Evolutionary conservation across 495 filamentous ascomycete genomes (phyloP), one percentile per base, ranked within the genome.

Genomic region (Mytilinidion resinicola): DNA sequence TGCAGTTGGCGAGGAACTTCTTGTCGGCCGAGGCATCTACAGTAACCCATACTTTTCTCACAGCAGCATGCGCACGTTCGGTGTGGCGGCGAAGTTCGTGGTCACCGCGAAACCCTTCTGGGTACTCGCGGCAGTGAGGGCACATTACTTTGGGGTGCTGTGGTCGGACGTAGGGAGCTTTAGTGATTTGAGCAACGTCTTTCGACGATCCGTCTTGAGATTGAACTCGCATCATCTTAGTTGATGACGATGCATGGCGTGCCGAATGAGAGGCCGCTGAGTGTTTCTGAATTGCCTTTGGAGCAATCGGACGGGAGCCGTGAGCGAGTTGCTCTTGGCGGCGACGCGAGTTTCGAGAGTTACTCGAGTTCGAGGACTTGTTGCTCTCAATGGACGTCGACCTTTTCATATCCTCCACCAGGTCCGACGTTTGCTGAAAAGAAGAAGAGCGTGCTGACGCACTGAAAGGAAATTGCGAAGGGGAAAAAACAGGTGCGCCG

Each of bases 11-110:
- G 6, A 97, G 79, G 60, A 89, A 85, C 5, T 71, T 78, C 64
- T 80, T 75, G 51, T 78, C 77, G 0, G 76, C 66, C 4, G 81
- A 82, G 67, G 64, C 79, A 73, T 88, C 83, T n/a, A 84, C 74
- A 67, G 88, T 91, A 7, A 96, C 78, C 82, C 82, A 98, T 55
- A 89, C 89, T 67, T 85, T 91, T 59, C 88, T 82, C 17, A 80
- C 73, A n/a, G 65, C 55, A 12, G 84, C 81, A 66, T 98, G 93
- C 41, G 87, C 85, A 34, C 89, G 85, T 42, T 91, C 85, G 59
- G 82, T 82, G 66, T 98, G 93, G 30, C 92, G 85, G 11, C 88
- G 85, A 35, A 97, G 84, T 67, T 98, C 93, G 67, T 96, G 93
- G 25, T 95, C 89, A 38, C 93, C 93, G 17, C 93, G 85, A 71